Percentiles rank a stretch among this genome's conserved stretches.
Conservation (phyloP, 352 stramenopile species). For the Phytophthora macrochlamydospora region DNA sequence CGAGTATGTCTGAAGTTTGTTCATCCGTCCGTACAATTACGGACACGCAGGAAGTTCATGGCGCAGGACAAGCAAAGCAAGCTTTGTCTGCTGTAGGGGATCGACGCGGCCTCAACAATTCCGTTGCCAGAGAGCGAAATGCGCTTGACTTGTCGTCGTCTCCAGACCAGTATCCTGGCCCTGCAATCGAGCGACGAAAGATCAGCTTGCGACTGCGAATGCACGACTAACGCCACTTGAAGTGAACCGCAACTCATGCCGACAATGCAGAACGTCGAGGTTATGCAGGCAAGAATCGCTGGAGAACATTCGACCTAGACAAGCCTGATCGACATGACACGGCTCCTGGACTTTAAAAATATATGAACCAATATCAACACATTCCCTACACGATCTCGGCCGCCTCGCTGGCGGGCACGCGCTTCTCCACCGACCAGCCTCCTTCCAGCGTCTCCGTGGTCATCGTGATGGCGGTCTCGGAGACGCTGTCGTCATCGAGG, state of each 20-base stretch:
- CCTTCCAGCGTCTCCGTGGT: constrained; percentile 80
- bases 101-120: not conserved
- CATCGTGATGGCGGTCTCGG: constrained; percentile 40
- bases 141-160: not conserved
- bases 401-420: constrained; percentile 54
- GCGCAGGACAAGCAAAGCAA: too few species aligned
- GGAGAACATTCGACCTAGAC: too few species aligned
- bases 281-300: not conserved
- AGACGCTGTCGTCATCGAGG: constrained; percentile 52
- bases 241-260: not conserved
- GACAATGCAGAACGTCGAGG: not conserved
- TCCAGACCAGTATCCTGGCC: not conserved
- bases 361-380: constrained; percentile 26
- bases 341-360: constrained; percentile 7
- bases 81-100: not conserved
- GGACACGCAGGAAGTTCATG: too few species aligned
- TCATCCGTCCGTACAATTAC: too few species aligned
- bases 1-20: too few species aligned
- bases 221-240: not conserved
- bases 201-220: not conserved
- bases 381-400: constrained; percentile 55
- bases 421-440: constrained; percentile 87
- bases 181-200: not conserved
- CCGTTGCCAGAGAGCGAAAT: not conserved
- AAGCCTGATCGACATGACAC: not conserved